Evolutionary conservation across 1,139 yeast species (phyloP).

Genomic region (Suhomyces maxii): DNA sequence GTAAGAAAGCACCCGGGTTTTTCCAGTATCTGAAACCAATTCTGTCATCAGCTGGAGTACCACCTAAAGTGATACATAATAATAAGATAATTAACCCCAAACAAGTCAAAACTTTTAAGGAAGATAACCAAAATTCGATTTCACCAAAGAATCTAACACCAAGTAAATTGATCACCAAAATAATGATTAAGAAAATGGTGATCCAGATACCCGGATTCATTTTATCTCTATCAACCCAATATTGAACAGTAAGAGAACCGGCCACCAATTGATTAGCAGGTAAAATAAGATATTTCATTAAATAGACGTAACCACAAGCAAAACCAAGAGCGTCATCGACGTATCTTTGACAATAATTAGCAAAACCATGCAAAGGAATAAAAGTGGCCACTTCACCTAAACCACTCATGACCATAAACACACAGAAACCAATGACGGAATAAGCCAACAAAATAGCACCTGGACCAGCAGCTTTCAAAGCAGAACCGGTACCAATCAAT

Average conservation of each 20-base stretch:
- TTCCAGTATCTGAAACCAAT: constrained; percentile 69
- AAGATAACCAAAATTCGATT: constrained; percentile 66
- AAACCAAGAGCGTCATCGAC: constrained; percentile 72
- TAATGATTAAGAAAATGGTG: constrained; percentile 48
- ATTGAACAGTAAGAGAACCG: constrained; percentile 59
- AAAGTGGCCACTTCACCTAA: constrained; percentile 78
- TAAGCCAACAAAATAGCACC: constrained; percentile 65
- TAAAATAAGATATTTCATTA: constrained; percentile 61
- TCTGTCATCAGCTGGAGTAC: constrained; percentile 60
- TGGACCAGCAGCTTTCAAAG: constrained; percentile 67
- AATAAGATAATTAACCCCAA: constrained; percentile 52
- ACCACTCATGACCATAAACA: constrained; percentile 67
- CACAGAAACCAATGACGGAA: constrained; percentile 59
- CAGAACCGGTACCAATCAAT: constrained; percentile 68
- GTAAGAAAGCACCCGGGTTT: constrained; percentile 61
- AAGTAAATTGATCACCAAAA: constrained; percentile 31
- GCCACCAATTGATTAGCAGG: constrained; percentile 67
- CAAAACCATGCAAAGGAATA: constrained; percentile 70
- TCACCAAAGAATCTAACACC: constrained; percentile 59
- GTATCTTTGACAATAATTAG: constrained; percentile 68
- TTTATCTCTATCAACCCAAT: constrained; percentile 51
- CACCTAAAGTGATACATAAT: constrained; percentile 54
- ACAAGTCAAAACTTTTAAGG: constrained; percentile 59
- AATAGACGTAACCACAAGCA: constrained; percentile 70
- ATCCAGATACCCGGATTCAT: constrained; percentile 64